Percentiles rank a stretch among this genome's conserved stretches.
phyloP scores from a whole-genome alignment of 257 asterid genomes.

The Nicotiana attenuata region DNA sequence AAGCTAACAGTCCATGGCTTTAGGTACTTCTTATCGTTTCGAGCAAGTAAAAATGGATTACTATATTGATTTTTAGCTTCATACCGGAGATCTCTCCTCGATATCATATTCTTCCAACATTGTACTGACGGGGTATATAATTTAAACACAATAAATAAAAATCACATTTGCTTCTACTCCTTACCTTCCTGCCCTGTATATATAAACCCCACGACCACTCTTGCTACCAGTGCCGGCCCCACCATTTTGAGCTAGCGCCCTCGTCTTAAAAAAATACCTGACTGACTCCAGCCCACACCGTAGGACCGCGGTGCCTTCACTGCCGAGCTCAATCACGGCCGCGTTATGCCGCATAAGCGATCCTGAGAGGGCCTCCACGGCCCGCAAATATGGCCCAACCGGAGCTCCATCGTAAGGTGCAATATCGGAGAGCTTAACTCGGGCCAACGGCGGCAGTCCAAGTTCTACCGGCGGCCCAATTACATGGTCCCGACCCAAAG shows the following conservation, averaged over 20 bases:
- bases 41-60: neutral
- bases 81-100: neutral
- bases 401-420: constrained; percentile 87
- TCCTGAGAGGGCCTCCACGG: constrained; percentile 71
- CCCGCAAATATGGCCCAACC: constrained; percentile 41
- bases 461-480: constrained; percentile 7
- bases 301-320: constrained; percentile 63
- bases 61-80: neutral
- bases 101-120: neutral
- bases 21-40: neutral
- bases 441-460: constrained; percentile 13
- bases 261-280: constrained; percentile 58
- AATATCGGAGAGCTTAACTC: constrained; percentile 70
- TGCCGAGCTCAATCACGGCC: constrained; percentile 67
- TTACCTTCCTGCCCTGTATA: constrained; percentile 85
- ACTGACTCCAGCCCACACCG: constrained; percentile 80
- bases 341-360: constrained; percentile 91
- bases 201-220: constrained; percentile 60
- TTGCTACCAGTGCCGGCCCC: constrained; percentile 21
- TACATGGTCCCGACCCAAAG: constrained; percentile 20
- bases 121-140: too few relatives aligned
- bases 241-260: constrained; percentile 22
- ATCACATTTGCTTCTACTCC: neutral
- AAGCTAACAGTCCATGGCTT: neutral
- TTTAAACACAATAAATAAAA: too few relatives aligned